Base-by-base conservation (phyloP, 2,329 filamentous ascomycete genomes). In the Apiospora marii region DNA sequence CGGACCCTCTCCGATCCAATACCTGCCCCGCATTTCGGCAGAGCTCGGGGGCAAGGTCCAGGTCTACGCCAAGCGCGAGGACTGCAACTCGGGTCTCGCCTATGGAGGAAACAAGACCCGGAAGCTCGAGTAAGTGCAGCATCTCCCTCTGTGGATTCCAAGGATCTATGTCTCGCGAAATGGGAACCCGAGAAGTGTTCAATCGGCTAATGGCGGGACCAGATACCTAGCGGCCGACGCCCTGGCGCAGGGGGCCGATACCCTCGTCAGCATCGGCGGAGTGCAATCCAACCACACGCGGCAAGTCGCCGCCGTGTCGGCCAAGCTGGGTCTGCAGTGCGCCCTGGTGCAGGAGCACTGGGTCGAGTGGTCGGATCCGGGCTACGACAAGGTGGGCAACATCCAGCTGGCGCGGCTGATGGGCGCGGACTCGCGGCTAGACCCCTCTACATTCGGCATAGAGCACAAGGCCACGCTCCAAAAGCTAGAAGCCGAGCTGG, bases 231-330 rank as follows among this genome's bases (percentile, higher is more conserved):
- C 90, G 6, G 86, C 91, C 0, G 91, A 92, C n/a, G 90, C 90
- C 2, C 79, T 90, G 10, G 82, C 86, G 4, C 82, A 88, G 72
- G 85, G 87, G 67, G 87, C 85, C 78, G 89, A 91, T 76, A 92
- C 90, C 0, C 85, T 93, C 30, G 87, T 93, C 74, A 90, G 87
- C 75, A 91, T 92, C 76, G 91, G 92, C 73, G 92, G 92, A 70
- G 85, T 92, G 6, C 92, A 93, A 77, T 91, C 89, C 70, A 93
- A 93, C 84, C 91, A 93, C 80, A 93, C 91, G 2, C 87, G 91
- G 16, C 88, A 90, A 75, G 91, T 93, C 0, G 89, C 91, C 0
- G 91, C 90, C 0, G 88, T 90, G 1, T 90, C 90, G 0, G 84
- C 88, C 30, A 85, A 86, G 67, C 81, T 89, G 0, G 91, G 91